Evolutionary conservation across 2,329 filamentous ascomycete genomes (phyloP), one percentile per base, ranked within the genome.

Genomic region (Karstenula rhodostoma): DNA sequence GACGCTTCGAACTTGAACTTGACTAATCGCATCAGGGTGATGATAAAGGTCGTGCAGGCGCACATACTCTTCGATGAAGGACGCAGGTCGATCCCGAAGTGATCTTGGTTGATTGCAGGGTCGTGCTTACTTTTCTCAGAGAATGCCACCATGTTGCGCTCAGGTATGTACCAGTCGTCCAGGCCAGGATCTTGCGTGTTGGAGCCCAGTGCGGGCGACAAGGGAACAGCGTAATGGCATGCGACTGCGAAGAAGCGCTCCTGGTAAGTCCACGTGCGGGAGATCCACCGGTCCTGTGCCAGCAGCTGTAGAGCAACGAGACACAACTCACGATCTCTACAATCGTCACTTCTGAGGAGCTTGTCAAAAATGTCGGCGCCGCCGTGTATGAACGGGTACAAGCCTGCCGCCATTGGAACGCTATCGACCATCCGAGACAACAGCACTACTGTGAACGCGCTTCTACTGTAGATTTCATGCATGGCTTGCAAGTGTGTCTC

Each of bases 191-290:
- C 27, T 5, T 46, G 22, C 23, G 27, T 7, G 13, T 22, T 32
- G 17, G n/a, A 3, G 10, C n/a, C 29, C 19, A 55, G 12, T 15
- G 23, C 22, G n/a, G 52, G 52, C 8, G 17, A 6, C n/a, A 55
- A 3, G n/a, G 52, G 23, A n/a, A 46, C 52, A 17, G 42, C 17
- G 29, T 32, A 55, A 35, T 55, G 27, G 37, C 52, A 55, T 29
- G 37, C 35, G 23, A 4, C 29, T 46, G 37, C 52, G 27, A 43
- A 55, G 17, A 43, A 46, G 19, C 37, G 35, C 25, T 55, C 52
- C 25, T 55, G 37, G 52, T 55, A 55, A 7, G 52, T 46, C 52
- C 52, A 55, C n/a, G 52, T 55, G n/a, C 52, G 52, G 3, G 37
- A 15, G 40, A 55, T 44, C 12, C 27, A 55, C 19, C 32, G 19